A percentile compares a stretch with the other conserved stretches of the same genome.
Conservation (phyloP, 1,139 yeast genomes). For the Taphrina deformans region DNA sequence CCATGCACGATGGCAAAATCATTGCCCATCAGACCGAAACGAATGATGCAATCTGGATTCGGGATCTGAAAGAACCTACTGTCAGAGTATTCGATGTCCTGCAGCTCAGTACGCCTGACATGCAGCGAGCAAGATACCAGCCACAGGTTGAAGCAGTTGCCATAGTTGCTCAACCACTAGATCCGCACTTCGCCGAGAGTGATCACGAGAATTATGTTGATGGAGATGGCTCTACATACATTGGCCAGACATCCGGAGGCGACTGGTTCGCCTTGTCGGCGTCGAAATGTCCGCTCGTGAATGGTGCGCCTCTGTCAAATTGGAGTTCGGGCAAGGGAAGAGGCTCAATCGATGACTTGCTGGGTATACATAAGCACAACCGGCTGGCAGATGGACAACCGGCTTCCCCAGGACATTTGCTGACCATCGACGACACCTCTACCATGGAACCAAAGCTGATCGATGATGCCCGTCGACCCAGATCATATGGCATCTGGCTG, state of each 20-base stretch:
- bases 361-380: slow-evolving; percentile 30
- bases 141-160: slow-evolving; percentile 43
- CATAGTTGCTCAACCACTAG: slow-evolving; percentile 47
- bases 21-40: slow-evolving; percentile 43
- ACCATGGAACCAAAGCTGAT: neutral
- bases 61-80: slow-evolving; percentile 60
- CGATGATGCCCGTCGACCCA: neutral
- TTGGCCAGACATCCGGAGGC: slow-evolving; percentile 63
- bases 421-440: slow-evolving; percentile 22
- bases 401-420: slow-evolving; percentile 23
- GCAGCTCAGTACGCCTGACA: slow-evolving; percentile 39
- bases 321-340: slow-evolving; percentile 43
- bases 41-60: slow-evolving; percentile 71
- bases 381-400: slow-evolving; percentile 12
- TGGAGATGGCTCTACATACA: slow-evolving; percentile 50
- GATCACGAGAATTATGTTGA: slow-evolving; percentile 31
- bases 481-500: neutral
- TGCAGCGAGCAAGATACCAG: slow-evolving; percentile 26
- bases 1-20: slow-evolving; percentile 66
- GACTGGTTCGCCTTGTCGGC: slow-evolving; percentile 91
- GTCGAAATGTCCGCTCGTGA: slow-evolving; percentile 71
- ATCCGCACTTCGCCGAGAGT: slow-evolving; percentile 28
- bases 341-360: slow-evolving; percentile 16
- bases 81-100: slow-evolving; percentile 74
- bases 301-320: slow-evolving; percentile 62